Base-by-base conservation (phyloP, 2,329 filamentous ascomycete species). In the Trichoderma pleuroti region DNA sequence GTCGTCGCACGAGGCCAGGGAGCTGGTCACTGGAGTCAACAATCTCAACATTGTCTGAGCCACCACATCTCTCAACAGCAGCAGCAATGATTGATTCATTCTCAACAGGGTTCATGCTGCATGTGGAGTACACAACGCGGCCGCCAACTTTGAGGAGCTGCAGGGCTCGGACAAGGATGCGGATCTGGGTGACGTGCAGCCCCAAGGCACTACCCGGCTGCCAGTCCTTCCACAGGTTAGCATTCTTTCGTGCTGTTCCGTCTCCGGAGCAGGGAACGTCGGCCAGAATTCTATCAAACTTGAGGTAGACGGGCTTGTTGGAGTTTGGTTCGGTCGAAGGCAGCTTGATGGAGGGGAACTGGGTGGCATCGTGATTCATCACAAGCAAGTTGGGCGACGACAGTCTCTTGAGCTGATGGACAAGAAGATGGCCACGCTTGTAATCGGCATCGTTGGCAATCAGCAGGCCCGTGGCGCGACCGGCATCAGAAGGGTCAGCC, bases 181-280 rank as follows among this genome's bases (percentile, higher is more conserved):
- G 88, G 57, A 93, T 87, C 82, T 99, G 96, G 1, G 93, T 97
- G 39, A 89, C 84, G 81, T 98, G 92, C 39, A 99, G 87, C 28
- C 95, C 96, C 67, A 98, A 85, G 4, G 91, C 95, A 78, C 93
- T 97, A 71, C 90, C 91, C 1, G 94, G 93, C 72, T 87, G 91
- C 96, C 96, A 99, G 76, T 98, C 94, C 78, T 93, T 93, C 96
- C 96, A 99, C 70, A 99, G 86, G 79, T 92, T 93, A 72, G 91
- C 87, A 78, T 99, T 99, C 87, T 99, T 99, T 75, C 96, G 90
- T 70, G 93, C 85, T 0, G 96, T 99, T 70, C 96, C 96, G 77
- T 99, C 96, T 72, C 96, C 96, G 5, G 94, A 97, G 85, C 96
- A 99, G 57, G 96, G 96, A 0, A 99, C 96, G 82, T 99, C 96